Conservation (phyloP, 805 yeast genomes). For the Pichia thaimueangensis region DNA sequence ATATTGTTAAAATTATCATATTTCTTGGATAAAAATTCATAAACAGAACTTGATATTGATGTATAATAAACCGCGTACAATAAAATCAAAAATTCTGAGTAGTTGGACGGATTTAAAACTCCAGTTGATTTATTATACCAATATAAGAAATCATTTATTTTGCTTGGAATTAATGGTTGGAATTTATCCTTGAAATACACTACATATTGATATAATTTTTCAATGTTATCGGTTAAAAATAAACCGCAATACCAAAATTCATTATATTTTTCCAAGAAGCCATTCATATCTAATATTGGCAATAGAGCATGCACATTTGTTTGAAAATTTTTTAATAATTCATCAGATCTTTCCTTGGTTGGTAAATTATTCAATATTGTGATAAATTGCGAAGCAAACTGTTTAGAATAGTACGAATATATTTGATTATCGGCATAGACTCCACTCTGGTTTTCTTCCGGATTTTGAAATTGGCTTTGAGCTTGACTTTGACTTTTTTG, state of each 20-base stretch:
- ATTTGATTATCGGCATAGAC: slow-evolving; percentile 1
- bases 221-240: slow-evolving; percentile 19
- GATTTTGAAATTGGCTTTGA: no score
- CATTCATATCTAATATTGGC: slow-evolving; percentile 46
- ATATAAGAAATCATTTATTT: slow-evolving; percentile 30
- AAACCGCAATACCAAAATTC: slow-evolving; percentile 41
- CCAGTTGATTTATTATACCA: slow-evolving; percentile 37
- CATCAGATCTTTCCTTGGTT: slow-evolving; percentile 41
- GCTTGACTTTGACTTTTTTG: neutral
- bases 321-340: slow-evolving; percentile 40
- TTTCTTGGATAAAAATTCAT: slow-evolving; percentile 12
- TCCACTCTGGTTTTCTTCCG: no score
- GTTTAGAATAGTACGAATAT: slow-evolving; percentile 5
- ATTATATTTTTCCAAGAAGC: slow-evolving; percentile 36
- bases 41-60: slow-evolving; percentile 14
- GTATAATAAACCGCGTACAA: slow-evolving; percentile 20
- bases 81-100: slow-evolving; percentile 19
- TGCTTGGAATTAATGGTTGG: slow-evolving; percentile 11
- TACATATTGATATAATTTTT: slow-evolving; percentile 17
- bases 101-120: slow-evolving; percentile 15
- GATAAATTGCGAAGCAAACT: slow-evolving; percentile 24
- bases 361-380: slow-evolving; percentile 34
- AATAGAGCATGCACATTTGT: slow-evolving; percentile 48
- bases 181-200: slow-evolving; percentile 9
- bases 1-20: slow-evolving; percentile 11